These are phyloP conservation scores for Andrographis paniculata DNA, from an alignment of 305 asterid species.

Conservation along the genomic window DNA sequence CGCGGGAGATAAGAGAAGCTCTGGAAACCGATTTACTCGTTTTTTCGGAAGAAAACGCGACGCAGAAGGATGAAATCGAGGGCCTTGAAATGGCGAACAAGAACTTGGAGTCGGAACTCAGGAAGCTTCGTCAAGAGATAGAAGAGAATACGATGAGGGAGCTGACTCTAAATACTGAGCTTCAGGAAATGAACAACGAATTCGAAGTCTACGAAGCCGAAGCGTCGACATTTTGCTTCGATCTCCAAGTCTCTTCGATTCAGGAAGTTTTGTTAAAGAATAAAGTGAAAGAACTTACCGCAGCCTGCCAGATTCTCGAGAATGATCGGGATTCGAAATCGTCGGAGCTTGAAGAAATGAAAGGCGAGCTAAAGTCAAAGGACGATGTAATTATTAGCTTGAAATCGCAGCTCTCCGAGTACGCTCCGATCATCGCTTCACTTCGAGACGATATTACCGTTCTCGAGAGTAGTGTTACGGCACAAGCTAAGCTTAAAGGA, in stretches of 20 bases:
- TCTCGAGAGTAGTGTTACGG: conserved; percentile 54
- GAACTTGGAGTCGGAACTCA: conserved; percentile 45
- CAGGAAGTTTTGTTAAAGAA: conserved; percentile 55
- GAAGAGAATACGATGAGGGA: conserved; percentile 51
- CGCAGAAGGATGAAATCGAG: conserved; percentile 48
- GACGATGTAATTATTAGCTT: conserved; percentile 55
- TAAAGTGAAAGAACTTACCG: conserved; percentile 75
- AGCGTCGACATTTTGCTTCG: conserved; percentile 74
- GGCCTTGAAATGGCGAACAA: conserved; percentile 40
- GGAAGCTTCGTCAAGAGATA: conserved; percentile 43
- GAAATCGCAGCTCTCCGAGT: conserved; percentile 50
- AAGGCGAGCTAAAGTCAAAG: conserved; percentile 42
- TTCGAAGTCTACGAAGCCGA: conserved; percentile 86
- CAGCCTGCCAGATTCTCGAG: conserved; percentile 51
- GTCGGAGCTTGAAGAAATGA: conserved; percentile 56
- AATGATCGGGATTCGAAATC: conserved; percentile 37
- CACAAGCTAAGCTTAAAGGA: conserved; percentile 31
- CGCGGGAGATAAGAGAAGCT: conserved; percentile 28
- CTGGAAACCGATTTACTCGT: conserved; percentile 37
- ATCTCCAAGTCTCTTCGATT: conserved; percentile 77
- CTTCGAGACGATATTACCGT: conserved; percentile 57
- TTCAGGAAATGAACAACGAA: conserved; percentile 49
- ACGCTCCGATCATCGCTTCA: conserved; percentile 59
- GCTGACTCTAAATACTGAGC: conserved; percentile 51
- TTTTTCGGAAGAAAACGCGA: conserved; percentile 41